phyloP scores from a whole-genome alignment of 345 rosid genomes.

The Sonneratia alba region DNA sequence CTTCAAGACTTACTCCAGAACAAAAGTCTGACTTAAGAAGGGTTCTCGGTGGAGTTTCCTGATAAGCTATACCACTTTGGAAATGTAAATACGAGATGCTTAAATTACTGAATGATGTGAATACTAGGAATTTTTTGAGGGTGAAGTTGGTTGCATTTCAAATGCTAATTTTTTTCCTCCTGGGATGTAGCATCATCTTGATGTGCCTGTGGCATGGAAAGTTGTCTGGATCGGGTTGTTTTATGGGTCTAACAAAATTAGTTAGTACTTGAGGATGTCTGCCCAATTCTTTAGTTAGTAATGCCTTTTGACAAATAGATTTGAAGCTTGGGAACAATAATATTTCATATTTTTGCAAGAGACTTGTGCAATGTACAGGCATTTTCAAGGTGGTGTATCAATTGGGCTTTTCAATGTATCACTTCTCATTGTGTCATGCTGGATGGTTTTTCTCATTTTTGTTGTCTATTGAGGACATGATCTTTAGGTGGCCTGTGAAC shows the following conservation, averaged over 20 bases:
- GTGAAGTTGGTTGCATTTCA: neutral
- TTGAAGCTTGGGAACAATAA: neutral
- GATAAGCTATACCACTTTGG: neutral
- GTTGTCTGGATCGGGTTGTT: neutral
- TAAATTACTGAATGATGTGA: slow-evolving; percentile 8
- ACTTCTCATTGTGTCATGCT: neutral
- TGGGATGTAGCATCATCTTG: neutral
- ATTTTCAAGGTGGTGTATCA: neutral
- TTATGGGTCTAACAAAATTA: neutral
- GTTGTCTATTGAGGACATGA: neutral
- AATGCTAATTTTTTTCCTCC: neutral
- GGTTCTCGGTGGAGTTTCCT: slow-evolving; percentile 48
- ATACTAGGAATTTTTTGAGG: slow-evolving; percentile 10
- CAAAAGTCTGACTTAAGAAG: slow-evolving; percentile 80
- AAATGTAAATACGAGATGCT: neutral
- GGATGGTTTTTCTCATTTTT: neutral
- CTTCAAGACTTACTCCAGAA: slow-evolving; percentile 59
- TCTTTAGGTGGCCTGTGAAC: neutral
- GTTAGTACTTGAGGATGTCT: neutral
- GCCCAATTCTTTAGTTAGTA: neutral
- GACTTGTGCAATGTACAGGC: neutral
- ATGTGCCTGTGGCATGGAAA: neutral
- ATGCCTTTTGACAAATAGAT: neutral
- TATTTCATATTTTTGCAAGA: neutral
- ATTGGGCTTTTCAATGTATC: neutral